Evolutionary conservation across 1,284 basidiomycete species (phyloP), one percentile per base, ranked within the genome.

Genomic region (Heimioporus retisporus): DNA sequence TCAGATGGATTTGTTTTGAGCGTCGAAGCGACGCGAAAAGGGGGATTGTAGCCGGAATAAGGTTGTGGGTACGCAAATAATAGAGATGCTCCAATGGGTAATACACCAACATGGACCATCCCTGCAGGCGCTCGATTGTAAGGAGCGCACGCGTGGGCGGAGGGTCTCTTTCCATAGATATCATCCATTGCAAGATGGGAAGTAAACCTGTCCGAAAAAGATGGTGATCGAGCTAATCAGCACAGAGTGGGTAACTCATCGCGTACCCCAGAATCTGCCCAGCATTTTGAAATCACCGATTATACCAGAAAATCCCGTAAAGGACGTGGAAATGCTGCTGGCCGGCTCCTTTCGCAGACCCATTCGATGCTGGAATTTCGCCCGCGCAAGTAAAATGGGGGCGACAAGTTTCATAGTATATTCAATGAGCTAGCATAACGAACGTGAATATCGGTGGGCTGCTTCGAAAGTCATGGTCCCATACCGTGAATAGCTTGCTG

Each of bases 21-120:
- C 78, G 79, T 19, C 82, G 80, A 64, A 85, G 69, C 21, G 85
- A 80, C 11, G 79, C 68, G 15, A 86, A 74, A 23, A 85, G 80
- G 19, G 83, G 77, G 53, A 91, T 72, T 31, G 83, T 80, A 5
- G 85, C 70, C 8, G 91, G 89, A 60, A 94, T 85, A 61, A 95
- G 81, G 23, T 85, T 83, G 72, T 93, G 88, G 2, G 86, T 82
- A 40, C 85, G 80, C 64, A 96, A 83, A 75, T 93, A 95, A 73
- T 86, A 91, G 43, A 93, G 78, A 72, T 95, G 93, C 73, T 96
- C 93, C 61, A 96, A 83, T 2, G 93, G 93, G 74, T 93, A 96
- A 81, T 93, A 96, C 2, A 83, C 85, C 23, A 96, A 81, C 93
- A 96, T 95, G 1, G 91, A 88, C 90, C 93, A 93, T 23, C 90